Evolutionary conservation across 805 yeast genomes (phyloP).

Genomic region (Scheffersomyces ergatensis): DNA sequence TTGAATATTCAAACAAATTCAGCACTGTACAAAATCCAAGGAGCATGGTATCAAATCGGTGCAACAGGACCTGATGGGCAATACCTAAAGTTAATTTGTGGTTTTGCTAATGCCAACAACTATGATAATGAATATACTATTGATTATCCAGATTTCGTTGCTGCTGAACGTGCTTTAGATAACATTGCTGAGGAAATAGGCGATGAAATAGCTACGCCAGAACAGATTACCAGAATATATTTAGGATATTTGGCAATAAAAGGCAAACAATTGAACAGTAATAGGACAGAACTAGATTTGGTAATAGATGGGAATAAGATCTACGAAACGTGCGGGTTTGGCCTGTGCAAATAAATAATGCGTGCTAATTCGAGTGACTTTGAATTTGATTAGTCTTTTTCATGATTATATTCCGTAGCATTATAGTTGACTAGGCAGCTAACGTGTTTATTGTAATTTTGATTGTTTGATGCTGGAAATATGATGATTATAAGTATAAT

Average conservation of each 20-base stretch:
- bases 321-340: not conserved
- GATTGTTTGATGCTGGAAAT: too few relatives aligned
- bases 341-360: not conserved
- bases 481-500: too few relatives aligned
- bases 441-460: too few relatives aligned
- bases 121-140: not conserved
- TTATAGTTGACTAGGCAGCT: too few relatives aligned
- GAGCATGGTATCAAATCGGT: not conserved
- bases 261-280: not conserved
- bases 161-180: not conserved
- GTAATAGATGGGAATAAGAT: not conserved
- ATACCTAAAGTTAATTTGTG: not conserved
- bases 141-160: not conserved
- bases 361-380: too few relatives aligned
- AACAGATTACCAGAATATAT: not conserved
- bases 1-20: not conserved
- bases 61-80: not conserved
- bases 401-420: too few relatives aligned
- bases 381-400: too few relatives aligned
- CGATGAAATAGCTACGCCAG: not conserved
- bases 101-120: not conserved
- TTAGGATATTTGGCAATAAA: not conserved
- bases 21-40: not conserved
- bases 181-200: not conserved
- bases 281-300: not conserved